Evolutionary conservation across 805 yeast genomes (phyloP).

Genomic region (Candida succiphila): DNA sequence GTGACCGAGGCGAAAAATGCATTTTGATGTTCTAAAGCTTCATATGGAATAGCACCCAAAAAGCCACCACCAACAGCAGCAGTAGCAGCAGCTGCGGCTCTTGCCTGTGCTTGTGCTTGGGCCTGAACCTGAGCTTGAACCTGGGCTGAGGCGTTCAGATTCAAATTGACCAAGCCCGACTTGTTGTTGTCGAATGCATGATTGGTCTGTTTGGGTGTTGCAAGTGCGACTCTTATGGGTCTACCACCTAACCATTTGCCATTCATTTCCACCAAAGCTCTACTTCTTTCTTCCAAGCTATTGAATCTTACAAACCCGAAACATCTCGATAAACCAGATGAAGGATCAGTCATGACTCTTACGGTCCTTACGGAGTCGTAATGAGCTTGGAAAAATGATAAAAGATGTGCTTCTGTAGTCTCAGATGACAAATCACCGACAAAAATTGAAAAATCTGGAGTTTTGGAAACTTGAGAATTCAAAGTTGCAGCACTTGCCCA

Average conservation of each 20-base stretch:
- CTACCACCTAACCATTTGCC: slow-evolving; percentile 77
- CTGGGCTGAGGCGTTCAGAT: background rate
- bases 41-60: background rate
- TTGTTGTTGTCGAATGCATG: slow-evolving; percentile 9
- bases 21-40: background rate
- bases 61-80: background rate
- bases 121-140: background rate
- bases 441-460: slow-evolving; percentile 69
- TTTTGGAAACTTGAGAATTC: slow-evolving; percentile 56
- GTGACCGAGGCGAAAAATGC: background rate
- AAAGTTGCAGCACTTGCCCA: slow-evolving; percentile 84
- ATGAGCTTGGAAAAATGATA: slow-evolving; percentile 60
- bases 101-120: background rate
- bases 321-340: slow-evolving; percentile 67
- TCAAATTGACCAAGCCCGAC: slow-evolving; percentile 2
- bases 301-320: slow-evolving; percentile 76
- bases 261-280: slow-evolving; percentile 66
- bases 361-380: slow-evolving; percentile 67
- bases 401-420: slow-evolving; percentile 71
- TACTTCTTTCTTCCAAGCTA: slow-evolving; percentile 55
- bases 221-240: slow-evolving; percentile 66
- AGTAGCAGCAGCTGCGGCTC: background rate
- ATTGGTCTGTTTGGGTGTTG: slow-evolving; percentile 55
- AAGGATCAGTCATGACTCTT: slow-evolving; percentile 79
- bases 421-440: slow-evolving; percentile 78